Conservation (phyloP, 2,329 filamentous ascomycete species). For the Venturia oleaginea region DNA sequence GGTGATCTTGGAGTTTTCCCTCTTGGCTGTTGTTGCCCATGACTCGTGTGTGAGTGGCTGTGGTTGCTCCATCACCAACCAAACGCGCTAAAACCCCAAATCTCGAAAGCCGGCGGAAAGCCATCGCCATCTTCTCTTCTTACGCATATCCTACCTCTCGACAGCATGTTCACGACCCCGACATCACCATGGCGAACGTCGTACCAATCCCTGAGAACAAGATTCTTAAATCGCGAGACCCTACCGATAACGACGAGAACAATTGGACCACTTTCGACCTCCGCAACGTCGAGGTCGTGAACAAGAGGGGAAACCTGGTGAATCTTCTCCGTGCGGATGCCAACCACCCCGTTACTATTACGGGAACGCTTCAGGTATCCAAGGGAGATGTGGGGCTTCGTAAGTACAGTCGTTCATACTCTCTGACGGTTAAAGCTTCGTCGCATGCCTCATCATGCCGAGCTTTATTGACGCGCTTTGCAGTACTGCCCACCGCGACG, state of each 20-base stretch:
- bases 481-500: conserved; percentile 14
- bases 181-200: conserved; percentile 1
- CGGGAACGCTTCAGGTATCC: conserved; percentile 41
- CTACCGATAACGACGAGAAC: conserved; percentile 32
- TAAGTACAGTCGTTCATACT: not conserved
- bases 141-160: not conserved
- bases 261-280: conserved; percentile 56
- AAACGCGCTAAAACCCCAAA: not conserved
- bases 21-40: no score
- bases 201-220: conserved; percentile 23
- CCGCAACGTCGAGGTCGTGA: conserved; percentile 50
- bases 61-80: not conserved
- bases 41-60: not conserved
- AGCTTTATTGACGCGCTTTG: conserved; percentile 11
- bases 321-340: conserved; percentile 54
- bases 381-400: conserved; percentile 21
- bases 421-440: not conserved
- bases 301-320: conserved; percentile 40
- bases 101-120: no score
- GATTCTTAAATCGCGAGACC: conserved; percentile 33
- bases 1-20: no score
- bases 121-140: not conserved
- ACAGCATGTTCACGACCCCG: conserved; percentile 1
- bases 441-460: conserved; percentile 10
- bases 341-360: conserved; percentile 52